Percentiles rank a stretch among this genome's conserved stretches.
Evolutionary conservation across 1,139 yeast species (phyloP).

Genomic region (Hanseniaspora gamundiae): DNA sequence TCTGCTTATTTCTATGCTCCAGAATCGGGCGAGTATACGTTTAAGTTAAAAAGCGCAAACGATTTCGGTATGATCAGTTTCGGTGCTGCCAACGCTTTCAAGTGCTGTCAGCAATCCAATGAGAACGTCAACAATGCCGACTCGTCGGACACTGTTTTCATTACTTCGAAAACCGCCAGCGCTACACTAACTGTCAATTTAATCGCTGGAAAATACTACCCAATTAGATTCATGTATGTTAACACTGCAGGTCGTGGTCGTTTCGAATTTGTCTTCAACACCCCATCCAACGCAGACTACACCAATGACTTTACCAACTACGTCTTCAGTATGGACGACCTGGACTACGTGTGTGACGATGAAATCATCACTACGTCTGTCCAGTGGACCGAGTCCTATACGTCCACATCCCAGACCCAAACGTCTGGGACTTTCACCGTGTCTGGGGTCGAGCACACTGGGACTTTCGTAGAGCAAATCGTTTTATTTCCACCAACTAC

Average conservation of each 20-base stretch:
- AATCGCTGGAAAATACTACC: neutral
- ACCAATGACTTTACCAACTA: neutral
- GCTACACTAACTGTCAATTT: neutral
- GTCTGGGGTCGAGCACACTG: neutral
- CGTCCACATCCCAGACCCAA: neutral
- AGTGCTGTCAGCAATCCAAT: conserved; percentile 8
- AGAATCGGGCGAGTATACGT: conserved; percentile 9
- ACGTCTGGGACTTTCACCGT: neutral
- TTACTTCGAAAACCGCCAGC: neutral
- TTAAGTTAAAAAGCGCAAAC: conserved; percentile 10
- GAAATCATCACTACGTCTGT: neutral
- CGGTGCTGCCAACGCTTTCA: conserved; percentile 11
- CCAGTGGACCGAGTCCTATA: neutral
- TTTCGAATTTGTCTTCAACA: neutral
- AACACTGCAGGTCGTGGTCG: neutral
- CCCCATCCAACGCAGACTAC: neutral
- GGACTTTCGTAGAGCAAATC: neutral
- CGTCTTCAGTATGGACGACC: neutral
- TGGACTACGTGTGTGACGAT: neutral
- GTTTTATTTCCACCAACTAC: neutral
- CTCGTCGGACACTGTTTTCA: neutral
- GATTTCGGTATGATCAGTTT: conserved; percentile 10
- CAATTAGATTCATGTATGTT: neutral
- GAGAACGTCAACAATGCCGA: neutral
- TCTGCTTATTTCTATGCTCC: conserved; percentile 12